Evolutionary conservation across 2,329 filamentous ascomycete genomes (phyloP), one percentile per base, ranked within the genome.

Genomic region (Escovopsis weberi): DNA sequence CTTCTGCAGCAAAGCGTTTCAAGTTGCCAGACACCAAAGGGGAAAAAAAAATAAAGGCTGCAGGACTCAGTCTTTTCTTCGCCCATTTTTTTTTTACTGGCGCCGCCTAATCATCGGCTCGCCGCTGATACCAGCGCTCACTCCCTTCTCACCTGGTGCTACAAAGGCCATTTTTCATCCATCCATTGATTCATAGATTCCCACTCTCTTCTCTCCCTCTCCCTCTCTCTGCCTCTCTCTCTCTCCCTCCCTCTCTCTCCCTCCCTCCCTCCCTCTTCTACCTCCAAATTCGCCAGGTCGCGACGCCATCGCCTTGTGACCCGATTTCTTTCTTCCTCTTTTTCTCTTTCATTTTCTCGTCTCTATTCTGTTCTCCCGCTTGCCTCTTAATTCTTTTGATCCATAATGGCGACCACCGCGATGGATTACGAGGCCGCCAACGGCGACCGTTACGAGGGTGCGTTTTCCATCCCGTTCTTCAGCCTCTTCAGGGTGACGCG

Each of bases 391-490:
- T 32, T 40, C 45, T 39, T 40, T 43, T 28, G 44, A 23, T 39
- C 45, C 45, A 59, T 50, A 51, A 78, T 78, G 74, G 74, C 74
- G 44, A 78, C 75, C 49, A 76, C 74, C 36, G 72, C 75, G 51
- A 82, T 82, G 78, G 78, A 82, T 57, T 82, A 82, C 61, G 78
- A 82, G 61, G 74, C 73, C 58, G 74, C 76, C 50, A 79, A 77
- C 55, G 75, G 75, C 55, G 74, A 79, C 60, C 75, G 73, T 48
- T 80, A 78, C 51, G 77, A 81, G 56, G 78, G 78, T 81, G 65
- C 53, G 68, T 53, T 36, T 41, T 43, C 49, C 38, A 26, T 15
- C 19, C 33, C 11, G 38, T 26, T 44, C 39, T 45, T 37, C 33
- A 41, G 28, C 28, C 28, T 11, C 28, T 32, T 11, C 7, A 3